A percentile compares a stretch with the other conserved stretches of the same genome.
Evolutionary conservation across 2,329 filamentous ascomycete genomes (phyloP).

Genomic region (Aspergillus quadricinctus): DNA sequence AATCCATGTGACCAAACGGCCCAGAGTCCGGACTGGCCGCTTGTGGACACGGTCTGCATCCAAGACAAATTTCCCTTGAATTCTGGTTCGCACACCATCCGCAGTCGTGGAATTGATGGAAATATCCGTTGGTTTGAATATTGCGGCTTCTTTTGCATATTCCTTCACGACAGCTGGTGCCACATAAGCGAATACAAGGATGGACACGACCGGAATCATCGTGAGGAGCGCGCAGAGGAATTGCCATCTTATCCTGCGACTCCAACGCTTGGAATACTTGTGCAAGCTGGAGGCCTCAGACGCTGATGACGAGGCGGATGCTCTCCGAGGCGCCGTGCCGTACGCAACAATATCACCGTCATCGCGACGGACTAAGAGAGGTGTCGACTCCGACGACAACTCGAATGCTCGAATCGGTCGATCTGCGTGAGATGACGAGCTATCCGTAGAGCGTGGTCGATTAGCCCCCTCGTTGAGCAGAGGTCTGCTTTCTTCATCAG

Average conservation of each 20-base stretch:
- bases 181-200: conserved; percentile 76
- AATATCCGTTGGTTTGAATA: conserved; percentile 77
- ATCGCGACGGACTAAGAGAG: conserved; percentile 35
- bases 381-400: conserved; percentile 41
- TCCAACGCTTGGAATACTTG: conserved; percentile 15
- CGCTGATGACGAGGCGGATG: conserved; percentile 14
- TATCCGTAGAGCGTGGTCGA: conserved; percentile 13
- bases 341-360: conserved; percentile 27
- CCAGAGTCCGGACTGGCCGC: conserved; percentile 67
- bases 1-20: conserved; percentile 74
- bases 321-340: conserved; percentile 22
- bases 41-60: conserved; percentile 73
- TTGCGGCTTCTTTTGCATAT: conserved; percentile 78
- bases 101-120: conserved; percentile 81
- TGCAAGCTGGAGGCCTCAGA: conserved; percentile 17
- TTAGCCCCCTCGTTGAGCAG: conserved; percentile 24
- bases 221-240: conserved; percentile 67
- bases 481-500: conserved; percentile 30
- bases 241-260: conserved; percentile 60
- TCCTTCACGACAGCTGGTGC: conserved; percentile 74
- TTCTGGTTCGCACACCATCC: conserved; percentile 70
- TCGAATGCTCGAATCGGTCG: conserved; percentile 25
- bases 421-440: conserved; percentile 12
- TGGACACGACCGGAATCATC: conserved; percentile 54
- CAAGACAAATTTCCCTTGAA: conserved; percentile 77